phyloP scores from a whole-genome alignment of 768 basidiomycete species.

The Xerocomus potaroensis region DNA sequence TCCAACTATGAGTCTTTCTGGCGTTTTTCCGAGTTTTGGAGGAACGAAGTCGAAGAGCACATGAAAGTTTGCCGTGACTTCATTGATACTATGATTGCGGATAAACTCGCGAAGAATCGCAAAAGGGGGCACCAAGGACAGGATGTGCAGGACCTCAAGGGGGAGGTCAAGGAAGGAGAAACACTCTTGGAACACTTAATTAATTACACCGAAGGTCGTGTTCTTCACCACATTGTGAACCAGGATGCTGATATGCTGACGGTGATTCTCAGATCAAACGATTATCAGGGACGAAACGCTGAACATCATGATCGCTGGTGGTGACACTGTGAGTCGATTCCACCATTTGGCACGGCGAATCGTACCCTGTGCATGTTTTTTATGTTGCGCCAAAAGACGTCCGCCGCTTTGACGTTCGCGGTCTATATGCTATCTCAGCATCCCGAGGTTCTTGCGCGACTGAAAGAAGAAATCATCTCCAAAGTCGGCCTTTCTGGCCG shows the following conservation, averaged over 20 bases:
- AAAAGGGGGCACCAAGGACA: conserved; percentile 8
- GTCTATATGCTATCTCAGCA: conserved; percentile 30
- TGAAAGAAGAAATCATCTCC: conserved; percentile 53
- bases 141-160: conserved; percentile 11
- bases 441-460: conserved; percentile 41
- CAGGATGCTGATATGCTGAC: not conserved
- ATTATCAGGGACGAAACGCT: conserved; percentile 24
- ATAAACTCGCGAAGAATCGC: conserved; percentile 37
- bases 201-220: conserved; percentile 48
- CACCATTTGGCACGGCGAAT: not conserved
- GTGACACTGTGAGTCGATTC: conserved; percentile 40
- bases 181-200: conserved; percentile 51
- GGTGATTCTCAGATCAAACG: conserved; percentile 14
- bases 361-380: not conserved
- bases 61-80: conserved; percentile 42
- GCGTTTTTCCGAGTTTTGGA: conserved; percentile 43
- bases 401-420: conserved; percentile 25
- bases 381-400: conserved; percentile 17
- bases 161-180: conserved; percentile 36
- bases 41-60: conserved; percentile 35
- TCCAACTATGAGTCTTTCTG: conserved; percentile 37
- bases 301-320: conserved; percentile 30
- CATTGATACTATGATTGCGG: conserved; percentile 44
- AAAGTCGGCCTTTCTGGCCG: conserved; percentile 45
- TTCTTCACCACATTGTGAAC: not conserved